These are phyloP conservation scores for Aaosphaeria arxii DNA, from an alignment of 2,329 filamentous ascomycete species.

Conservation along the genomic window DNA sequence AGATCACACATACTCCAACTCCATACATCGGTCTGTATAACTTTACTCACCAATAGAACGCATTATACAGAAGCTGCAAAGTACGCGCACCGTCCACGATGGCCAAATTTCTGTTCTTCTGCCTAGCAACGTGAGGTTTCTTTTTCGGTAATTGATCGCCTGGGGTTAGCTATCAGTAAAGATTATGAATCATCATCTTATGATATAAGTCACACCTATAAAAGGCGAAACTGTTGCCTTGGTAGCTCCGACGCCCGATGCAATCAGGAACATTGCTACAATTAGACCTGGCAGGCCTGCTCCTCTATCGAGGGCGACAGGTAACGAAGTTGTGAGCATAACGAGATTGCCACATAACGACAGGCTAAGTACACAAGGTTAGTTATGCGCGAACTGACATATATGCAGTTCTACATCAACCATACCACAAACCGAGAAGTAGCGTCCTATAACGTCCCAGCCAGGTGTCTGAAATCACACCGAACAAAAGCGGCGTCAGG, in stretches of 20 bases:
- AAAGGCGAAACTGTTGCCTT: constrained; percentile 5
- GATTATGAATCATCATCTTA: too few species aligned
- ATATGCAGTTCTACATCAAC: too few species aligned
- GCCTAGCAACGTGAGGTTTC: too few species aligned
- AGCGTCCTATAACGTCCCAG: constrained; percentile 35
- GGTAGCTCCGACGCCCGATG: constrained; percentile 1
- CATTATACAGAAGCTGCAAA: constrained; percentile 30
- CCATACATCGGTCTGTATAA: constrained; percentile 18
- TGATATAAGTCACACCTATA: neutral
- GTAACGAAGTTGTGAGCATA: neutral
- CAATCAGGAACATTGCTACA: constrained; percentile 3
- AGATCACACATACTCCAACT: too few species aligned
- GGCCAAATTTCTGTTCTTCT: too few species aligned
- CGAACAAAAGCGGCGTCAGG: constrained; percentile 23
- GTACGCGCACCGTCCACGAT: constrained; percentile 4
- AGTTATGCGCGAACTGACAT: too few species aligned
- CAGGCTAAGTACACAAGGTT: too few species aligned
- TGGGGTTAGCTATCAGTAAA: too few species aligned
- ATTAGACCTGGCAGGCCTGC: constrained; percentile 2
- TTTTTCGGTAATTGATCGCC: too few species aligned
- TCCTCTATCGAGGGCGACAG: neutral
- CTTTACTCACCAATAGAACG: constrained; percentile 30
- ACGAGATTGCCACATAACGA: too few species aligned
- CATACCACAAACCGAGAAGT: constrained; percentile 16
- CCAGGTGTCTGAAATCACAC: constrained; percentile 30